Evolutionary conservation across 2,329 filamentous ascomycete species (phyloP).

Genomic region (Cercospora brassicicola): DNA sequence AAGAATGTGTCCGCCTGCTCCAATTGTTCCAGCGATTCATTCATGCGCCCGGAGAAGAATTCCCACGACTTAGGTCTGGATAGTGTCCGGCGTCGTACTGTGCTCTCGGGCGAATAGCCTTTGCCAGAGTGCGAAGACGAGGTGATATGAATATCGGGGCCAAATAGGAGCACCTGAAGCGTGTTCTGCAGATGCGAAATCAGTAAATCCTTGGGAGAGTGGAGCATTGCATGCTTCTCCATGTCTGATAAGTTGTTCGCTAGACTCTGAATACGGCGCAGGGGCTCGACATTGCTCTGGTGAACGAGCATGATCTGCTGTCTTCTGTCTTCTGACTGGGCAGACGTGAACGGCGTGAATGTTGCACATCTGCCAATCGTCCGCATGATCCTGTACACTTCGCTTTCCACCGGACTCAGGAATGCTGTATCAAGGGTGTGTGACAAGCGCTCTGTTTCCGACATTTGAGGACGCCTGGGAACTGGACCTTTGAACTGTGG

Average conservation of each 20-base stretch:
- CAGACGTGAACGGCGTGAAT: slow-evolving; percentile 9
- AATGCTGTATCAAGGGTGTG: not conserved
- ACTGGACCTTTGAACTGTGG: slow-evolving; percentile 6
- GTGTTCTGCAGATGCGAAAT: not conserved
- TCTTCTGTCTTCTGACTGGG: not conserved
- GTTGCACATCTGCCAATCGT: slow-evolving; percentile 8
- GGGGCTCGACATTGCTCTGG: not conserved
- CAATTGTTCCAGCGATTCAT: not conserved
- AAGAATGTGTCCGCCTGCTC: not conserved
- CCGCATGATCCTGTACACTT: slow-evolving; percentile 13
- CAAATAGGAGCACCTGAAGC: slow-evolving; percentile 5
- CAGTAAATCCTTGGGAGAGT: not conserved
- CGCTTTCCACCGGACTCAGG: slow-evolving; percentile 5
- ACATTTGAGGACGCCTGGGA: not conserved
- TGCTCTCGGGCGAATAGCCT: not conserved
- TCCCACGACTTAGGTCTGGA: not conserved
- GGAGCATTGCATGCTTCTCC: slow-evolving; percentile 7
- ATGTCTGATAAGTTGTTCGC: not conserved
- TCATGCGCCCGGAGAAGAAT: not conserved
- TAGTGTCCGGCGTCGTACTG: not conserved
- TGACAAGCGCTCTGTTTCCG: slow-evolving; percentile 1
- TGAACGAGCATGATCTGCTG: slow-evolving; percentile 14
- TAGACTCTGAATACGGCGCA: slow-evolving; percentile 2
- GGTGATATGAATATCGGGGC: slow-evolving; percentile 4
- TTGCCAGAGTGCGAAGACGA: not conserved